Evolutionary conservation across 768 basidiomycete genomes (phyloP).

Genomic region (Dioszegia hungarica): DNA sequence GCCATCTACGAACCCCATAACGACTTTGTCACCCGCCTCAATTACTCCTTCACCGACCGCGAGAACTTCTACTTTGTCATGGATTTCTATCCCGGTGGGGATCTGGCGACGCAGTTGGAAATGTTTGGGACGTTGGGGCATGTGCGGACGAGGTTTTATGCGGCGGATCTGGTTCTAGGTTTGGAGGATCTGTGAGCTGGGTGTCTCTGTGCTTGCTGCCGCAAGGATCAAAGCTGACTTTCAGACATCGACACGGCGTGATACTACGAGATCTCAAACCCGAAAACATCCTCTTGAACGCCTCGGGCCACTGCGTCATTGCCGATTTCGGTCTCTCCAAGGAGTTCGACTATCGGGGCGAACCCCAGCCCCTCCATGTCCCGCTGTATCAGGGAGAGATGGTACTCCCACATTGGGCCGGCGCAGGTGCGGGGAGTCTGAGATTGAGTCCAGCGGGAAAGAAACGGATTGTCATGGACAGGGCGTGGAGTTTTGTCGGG

Average conservation of each 20-base stretch:
- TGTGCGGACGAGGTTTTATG: constrained; percentile 92
- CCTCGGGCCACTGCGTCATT: constrained; percentile 90
- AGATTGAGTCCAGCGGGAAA: constrained; percentile 11
- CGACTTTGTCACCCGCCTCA: constrained; percentile 91
- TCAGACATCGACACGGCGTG: constrained; percentile 77
- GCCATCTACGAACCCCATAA: constrained; percentile 65
- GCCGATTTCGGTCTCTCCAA: constrained; percentile 76
- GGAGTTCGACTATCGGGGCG: constrained; percentile 33
- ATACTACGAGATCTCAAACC: constrained; percentile 97
- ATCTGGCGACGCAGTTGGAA: constrained; percentile 94
- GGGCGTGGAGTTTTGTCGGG: constrained; percentile 34
- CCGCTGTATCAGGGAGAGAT: constrained; percentile 22
- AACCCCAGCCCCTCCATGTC: constrained; percentile 26
- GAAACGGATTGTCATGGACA: constrained; percentile 21
- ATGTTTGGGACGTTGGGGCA: constrained; percentile 90
- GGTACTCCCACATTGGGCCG: constrained; percentile 33
- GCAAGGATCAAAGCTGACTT: no score
- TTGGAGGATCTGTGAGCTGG: constrained; percentile 67
- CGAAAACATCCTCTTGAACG: constrained; percentile 82
- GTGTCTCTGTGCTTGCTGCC: no score
- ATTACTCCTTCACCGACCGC: constrained; percentile 97
- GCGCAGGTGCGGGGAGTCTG: constrained; percentile 22
- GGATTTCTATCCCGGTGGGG: constrained; percentile 58
- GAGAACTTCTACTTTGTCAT: constrained; percentile 96
- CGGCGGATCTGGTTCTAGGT: constrained; percentile 91